Evolutionary conservation across 1,139 yeast genomes (phyloP).

Genomic region (Kurtzmaniella quercitrusa): DNA sequence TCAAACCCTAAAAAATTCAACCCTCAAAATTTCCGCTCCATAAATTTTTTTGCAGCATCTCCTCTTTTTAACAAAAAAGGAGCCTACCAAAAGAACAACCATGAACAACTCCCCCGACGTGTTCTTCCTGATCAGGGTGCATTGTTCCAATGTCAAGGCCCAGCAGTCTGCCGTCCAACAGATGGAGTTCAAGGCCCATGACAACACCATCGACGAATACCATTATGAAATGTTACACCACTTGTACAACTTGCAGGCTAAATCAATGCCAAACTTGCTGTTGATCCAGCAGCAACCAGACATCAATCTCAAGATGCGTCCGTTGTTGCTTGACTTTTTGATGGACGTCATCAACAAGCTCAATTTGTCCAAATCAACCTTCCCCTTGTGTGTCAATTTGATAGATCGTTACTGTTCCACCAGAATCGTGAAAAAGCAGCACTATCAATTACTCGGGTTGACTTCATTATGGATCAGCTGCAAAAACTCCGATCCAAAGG

Average conservation of each 20-base stretch:
- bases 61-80: neutral
- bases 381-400: constrained; percentile 50
- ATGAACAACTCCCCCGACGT: constrained; percentile 30
- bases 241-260: constrained; percentile 29
- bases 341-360: constrained; percentile 51
- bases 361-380: constrained; percentile 46
- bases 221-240: constrained; percentile 39
- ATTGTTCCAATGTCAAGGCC: constrained; percentile 30
- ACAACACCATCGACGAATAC: constrained; percentile 34
- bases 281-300: constrained; percentile 50
- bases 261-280: constrained; percentile 32
- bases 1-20: neutral
- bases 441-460: constrained; percentile 65
- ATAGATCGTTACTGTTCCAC: constrained; percentile 51
- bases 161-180: constrained; percentile 30
- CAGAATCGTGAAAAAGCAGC: constrained; percentile 47
- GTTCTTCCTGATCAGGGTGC: constrained; percentile 33
- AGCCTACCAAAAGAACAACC: neutral
- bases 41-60: neutral
- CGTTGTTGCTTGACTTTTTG: constrained; percentile 47
- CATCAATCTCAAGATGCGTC: constrained; percentile 47
- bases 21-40: constrained; percentile 1
- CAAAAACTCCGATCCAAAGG: constrained; percentile 66
- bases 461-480: constrained; percentile 74
- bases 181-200: constrained; percentile 42